Conservation (phyloP, 1,284 basidiomycete species). For the Fomitiporia mediterranea region DNA sequence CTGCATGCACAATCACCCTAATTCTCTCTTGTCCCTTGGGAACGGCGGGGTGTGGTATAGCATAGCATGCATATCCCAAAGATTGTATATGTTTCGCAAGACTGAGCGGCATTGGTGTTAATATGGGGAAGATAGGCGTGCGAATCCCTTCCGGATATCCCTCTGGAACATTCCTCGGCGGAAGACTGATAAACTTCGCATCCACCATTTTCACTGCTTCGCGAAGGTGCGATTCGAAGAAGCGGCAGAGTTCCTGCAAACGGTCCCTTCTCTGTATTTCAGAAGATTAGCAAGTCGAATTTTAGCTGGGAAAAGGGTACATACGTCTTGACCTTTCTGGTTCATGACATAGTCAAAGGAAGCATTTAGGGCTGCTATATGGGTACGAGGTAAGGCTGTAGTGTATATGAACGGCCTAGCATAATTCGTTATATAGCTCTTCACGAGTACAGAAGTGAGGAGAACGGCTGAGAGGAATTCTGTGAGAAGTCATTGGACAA, state of each 20-base stretch:
- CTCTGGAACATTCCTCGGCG: conserved; percentile 2
- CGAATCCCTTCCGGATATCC: neutral
- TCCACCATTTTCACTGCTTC: too few species aligned
- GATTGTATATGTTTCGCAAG: conserved; percentile 34
- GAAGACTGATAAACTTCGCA: neutral
- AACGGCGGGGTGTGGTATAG: conserved; percentile 40
- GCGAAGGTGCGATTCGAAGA: conserved; percentile 8
- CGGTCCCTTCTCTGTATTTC: neutral
- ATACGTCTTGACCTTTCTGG: conserved; percentile 34
- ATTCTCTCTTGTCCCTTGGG: conserved; percentile 42
- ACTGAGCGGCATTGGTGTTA: conserved; percentile 38
- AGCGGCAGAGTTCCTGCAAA: conserved; percentile 6
- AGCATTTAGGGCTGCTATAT: conserved; percentile 40
- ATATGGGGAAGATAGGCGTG: conserved; percentile 48
- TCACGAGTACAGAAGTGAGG: conserved; percentile 41
- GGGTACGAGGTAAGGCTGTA: conserved; percentile 44
- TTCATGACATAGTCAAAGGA: conserved; percentile 39
- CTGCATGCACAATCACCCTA: conserved; percentile 43
- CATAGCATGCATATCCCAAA: conserved; percentile 37
- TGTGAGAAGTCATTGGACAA: too few species aligned
- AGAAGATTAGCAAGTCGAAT: too few species aligned
- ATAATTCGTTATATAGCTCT: conserved; percentile 57
- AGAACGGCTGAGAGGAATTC: conserved; percentile 39
- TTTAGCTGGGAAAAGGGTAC: conserved; percentile 21
- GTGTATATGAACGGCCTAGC: conserved; percentile 55